Base-by-base conservation (phyloP, 2,329 filamentous ascomycete species). In the Monilinia vaccinii-corymbosi region DNA sequence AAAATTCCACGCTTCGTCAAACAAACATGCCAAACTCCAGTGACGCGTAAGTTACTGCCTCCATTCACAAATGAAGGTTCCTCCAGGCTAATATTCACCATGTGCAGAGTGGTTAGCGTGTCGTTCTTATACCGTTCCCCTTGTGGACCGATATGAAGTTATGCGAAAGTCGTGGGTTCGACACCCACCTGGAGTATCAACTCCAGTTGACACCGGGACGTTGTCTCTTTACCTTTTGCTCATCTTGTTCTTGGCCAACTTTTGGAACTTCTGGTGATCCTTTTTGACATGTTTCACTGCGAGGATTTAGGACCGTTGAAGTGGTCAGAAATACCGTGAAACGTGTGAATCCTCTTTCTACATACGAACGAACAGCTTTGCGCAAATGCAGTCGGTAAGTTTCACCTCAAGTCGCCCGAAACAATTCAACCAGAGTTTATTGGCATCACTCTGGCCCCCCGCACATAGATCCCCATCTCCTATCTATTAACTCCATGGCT, bases 401-500 rank as follows among this genome's bases (percentile, higher is more conserved):
- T 66, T 87, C 83, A 0, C 86, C 87, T 28, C 91, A 74, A 2
- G 87, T 85, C 58, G n/a, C n/a, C n/a, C n/a, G n/a, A n/a, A n/a
- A n/a, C n/a, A n/a, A n/a, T n/a, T n/a, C n/a, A n/a, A n/a, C n/a
- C n/a, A n/a, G n/a, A 85, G 2, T 44, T 82, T 82, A 73, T 92
- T 91, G 1, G 87, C 86, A 1, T 87, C 88, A 60, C 81, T 84
- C 46, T 80, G 80, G 10, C 79, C 77, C 68, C 91, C 87, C 2
- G 85, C 81, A n/a, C 67, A 78, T 79, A 69, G 88, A 91, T 60
- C 86, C 60, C 88, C 87, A 69, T 90, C 87, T 9, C 8, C 75
- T 63, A 6, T n/a, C 16, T 6, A 14, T 21, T 25, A 34, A 44
- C n/a, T 58, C 56, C 46, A 42, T 25, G 14, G 13, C n/a, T 64